Percentiles rank a stretch among this genome's conserved stretches.
Evolutionary conservation across 805 yeast genomes (phyloP).

Genomic region (Metschnikowia koreensis): DNA sequence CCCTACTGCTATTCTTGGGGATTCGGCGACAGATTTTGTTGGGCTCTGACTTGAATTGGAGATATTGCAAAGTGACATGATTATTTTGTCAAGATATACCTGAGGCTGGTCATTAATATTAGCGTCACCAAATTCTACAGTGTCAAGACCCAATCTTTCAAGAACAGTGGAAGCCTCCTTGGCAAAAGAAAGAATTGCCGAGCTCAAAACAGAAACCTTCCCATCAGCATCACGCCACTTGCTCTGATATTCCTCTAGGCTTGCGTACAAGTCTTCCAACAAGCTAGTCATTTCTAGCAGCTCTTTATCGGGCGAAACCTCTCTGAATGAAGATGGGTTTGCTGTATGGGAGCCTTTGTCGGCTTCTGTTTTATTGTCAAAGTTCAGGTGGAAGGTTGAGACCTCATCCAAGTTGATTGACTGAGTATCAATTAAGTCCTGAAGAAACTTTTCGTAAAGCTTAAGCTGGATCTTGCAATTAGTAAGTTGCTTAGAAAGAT

Average conservation of each 20-base stretch:
- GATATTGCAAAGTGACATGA: background rate
- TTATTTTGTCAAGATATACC: background rate
- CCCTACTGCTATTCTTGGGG: background rate
- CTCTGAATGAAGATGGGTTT: slow-evolving; percentile 3
- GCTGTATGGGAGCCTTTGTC: slow-evolving; percentile 13
- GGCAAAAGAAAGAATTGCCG: slow-evolving; percentile 5
- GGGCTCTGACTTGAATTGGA: background rate
- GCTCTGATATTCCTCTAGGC: slow-evolving; percentile 33
- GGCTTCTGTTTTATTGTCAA: slow-evolving; percentile 11
- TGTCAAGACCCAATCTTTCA: slow-evolving; percentile 13
- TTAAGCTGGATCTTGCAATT: slow-evolving; percentile 39
- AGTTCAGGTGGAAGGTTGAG: slow-evolving; percentile 20
- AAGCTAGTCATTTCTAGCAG: slow-evolving; percentile 36
- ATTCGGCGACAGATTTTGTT: background rate
- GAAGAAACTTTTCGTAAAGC: slow-evolving; percentile 40
- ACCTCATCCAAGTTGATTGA: slow-evolving; percentile 23
- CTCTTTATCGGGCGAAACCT: slow-evolving; percentile 20
- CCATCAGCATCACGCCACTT: slow-evolving; percentile 27
- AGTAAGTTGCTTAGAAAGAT: slow-evolving; percentile 26
- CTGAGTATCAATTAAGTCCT: slow-evolving; percentile 28
- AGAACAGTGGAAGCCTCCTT: slow-evolving; percentile 23
- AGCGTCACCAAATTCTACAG: background rate
- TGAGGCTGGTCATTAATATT: background rate
- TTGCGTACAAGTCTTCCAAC: slow-evolving; percentile 38
- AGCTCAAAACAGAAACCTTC: slow-evolving; percentile 6